These are phyloP conservation scores for Neonothopanus nambi DNA, from an alignment of 1,284 basidiomycete genomes.

Conservation along the genomic window DNA sequence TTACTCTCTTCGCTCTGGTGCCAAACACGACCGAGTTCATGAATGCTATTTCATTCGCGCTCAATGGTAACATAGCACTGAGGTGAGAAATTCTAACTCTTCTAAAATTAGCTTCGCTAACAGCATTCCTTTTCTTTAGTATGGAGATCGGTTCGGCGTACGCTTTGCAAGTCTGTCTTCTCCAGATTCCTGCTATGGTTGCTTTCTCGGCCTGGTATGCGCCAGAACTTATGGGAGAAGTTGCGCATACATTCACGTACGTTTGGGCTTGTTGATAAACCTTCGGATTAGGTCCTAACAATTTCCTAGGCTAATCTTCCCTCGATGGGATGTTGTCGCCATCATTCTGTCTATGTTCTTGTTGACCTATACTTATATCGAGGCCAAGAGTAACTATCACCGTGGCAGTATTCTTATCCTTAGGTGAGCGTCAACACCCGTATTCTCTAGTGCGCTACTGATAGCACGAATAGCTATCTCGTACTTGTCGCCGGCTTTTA, in stretches of 20 bases:
- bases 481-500: constrained; percentile 81
- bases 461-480: constrained; percentile 57
- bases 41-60: constrained; percentile 99
- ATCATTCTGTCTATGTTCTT: constrained; percentile 95
- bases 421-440: constrained; percentile 51
- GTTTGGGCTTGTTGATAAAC: constrained; percentile 25
- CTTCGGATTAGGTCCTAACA: constrained; percentile 10
- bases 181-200: constrained; percentile 99
- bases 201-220: constrained; percentile 96
- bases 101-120: not conserved
- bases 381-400: constrained; percentile 97
- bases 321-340: constrained; percentile 96
- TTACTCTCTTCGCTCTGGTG: constrained; percentile 96
- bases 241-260: constrained; percentile 88
- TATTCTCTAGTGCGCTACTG: no score
- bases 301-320: constrained; percentile 85
- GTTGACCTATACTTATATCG: constrained; percentile 98
- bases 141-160: constrained; percentile 99
- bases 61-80: constrained; percentile 96
- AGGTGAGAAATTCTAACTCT: constrained; percentile 54
- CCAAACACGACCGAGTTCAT: constrained; percentile 99
- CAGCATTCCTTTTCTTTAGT: constrained; percentile 41
- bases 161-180: constrained; percentile 94
- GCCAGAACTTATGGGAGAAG: constrained; percentile 78
- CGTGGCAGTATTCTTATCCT: constrained; percentile 90